These are phyloP conservation scores for Pythium scleroteichum DNA, from an alignment of 352 stramenopile genomes.

Conservation along the genomic window DNA sequence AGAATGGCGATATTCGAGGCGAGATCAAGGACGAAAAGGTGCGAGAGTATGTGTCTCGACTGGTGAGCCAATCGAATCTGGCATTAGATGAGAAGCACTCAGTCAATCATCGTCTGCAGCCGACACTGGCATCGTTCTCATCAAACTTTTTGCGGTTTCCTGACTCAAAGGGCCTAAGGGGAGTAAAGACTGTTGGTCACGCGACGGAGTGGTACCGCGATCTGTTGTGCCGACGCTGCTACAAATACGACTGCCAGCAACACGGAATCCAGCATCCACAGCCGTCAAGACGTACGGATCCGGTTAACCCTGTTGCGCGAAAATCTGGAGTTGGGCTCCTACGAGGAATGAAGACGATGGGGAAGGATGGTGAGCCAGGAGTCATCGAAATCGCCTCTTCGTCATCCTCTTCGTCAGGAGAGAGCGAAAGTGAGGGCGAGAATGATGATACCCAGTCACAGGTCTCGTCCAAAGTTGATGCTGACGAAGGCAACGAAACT, in stretches of 20 bases:
- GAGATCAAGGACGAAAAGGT: background rate
- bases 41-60: slow-evolving; percentile 7
- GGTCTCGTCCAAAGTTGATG: slow-evolving; percentile 22
- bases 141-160: slow-evolving; percentile 50
- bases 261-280: slow-evolving; percentile 81
- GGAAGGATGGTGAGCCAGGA: background rate
- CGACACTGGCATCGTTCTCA: slow-evolving; percentile 50
- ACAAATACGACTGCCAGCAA: slow-evolving; percentile 88
- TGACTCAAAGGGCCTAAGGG: slow-evolving; percentile 38
- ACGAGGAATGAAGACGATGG: background rate
- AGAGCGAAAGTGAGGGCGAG: slow-evolving; percentile 10
- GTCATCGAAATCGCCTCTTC: slow-evolving; percentile 35
- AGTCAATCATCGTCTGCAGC: slow-evolving; percentile 1
- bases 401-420: slow-evolving; percentile 25
- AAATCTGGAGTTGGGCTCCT: slow-evolving; percentile 22
- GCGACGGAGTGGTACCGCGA: slow-evolving; percentile 80
- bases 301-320: slow-evolving; percentile 55
- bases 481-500: slow-evolving; percentile 1
- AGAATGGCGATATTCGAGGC: background rate
- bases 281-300: slow-evolving; percentile 47
- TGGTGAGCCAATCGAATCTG: slow-evolving; percentile 2
- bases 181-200: slow-evolving; percentile 44
- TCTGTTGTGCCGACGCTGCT: slow-evolving; percentile 91
- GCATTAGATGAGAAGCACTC: background rate
- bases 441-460: slow-evolving; percentile 16